Conservation (phyloP, 768 basidiomycete species). For the Termitomyces sp. region DNA sequence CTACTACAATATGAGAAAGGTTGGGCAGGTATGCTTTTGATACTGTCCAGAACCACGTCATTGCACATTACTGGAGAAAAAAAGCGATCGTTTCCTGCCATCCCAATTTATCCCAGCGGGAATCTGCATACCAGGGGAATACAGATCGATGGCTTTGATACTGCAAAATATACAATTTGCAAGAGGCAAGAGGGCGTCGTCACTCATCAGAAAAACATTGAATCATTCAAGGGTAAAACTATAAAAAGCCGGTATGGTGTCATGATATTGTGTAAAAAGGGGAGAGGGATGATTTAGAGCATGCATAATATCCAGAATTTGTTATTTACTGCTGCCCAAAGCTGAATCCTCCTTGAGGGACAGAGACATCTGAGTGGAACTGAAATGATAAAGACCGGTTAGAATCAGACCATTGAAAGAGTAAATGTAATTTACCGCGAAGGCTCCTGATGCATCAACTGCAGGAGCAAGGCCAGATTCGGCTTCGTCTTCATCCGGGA, state of each 20-base stretch:
- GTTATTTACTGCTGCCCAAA: conserved; percentile 63
- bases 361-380: conserved; percentile 84
- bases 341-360: conserved; percentile 94
- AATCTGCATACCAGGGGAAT: neutral
- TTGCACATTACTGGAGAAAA: no score
- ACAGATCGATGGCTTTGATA: neutral
- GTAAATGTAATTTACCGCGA: conserved; percentile 50
- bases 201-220: neutral
- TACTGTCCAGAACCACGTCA: no score
- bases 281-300: neutral
- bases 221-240: conserved; percentile 12
- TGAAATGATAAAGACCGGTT: conserved; percentile 22
- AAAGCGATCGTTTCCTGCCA: no score
- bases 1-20: no score
- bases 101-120: no score
- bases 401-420: conserved; percentile 7
- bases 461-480: conserved; percentile 80
- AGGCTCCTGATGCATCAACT: conserved; percentile 68
- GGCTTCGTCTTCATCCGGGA: conserved; percentile 95
- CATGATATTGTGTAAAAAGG: neutral
- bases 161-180: neutral
- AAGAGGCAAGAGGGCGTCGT: conserved; percentile 1
- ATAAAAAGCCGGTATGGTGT: conserved; percentile 8
- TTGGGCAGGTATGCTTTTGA: no score
- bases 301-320: neutral